phyloP scores from a whole-genome alignment of 139 green algal genomes.

The Haematococcus sp. region DNA sequence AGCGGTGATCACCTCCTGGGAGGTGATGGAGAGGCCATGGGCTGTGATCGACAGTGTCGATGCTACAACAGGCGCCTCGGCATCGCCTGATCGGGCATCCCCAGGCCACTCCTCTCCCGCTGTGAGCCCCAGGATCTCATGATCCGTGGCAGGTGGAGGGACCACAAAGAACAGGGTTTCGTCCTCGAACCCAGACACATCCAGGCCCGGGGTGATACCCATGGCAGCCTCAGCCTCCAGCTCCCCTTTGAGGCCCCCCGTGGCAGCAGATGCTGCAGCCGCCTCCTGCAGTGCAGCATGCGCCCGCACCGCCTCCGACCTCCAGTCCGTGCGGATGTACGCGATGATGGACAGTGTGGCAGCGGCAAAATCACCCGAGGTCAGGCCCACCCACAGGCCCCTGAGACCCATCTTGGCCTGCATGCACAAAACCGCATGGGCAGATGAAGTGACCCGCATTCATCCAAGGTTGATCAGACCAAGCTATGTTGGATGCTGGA shows the following conservation, averaged over 20 bases:
- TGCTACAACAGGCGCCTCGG: no score
- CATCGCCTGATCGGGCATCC: no score
- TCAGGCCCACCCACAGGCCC: constrained; percentile 36
- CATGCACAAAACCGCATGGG: not conserved
- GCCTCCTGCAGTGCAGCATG: not conserved
- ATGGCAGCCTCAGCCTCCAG: not conserved
- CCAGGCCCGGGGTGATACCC: not conserved
- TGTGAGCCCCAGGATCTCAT: no score
- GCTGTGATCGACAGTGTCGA: no score
- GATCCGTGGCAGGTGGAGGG: not conserved
- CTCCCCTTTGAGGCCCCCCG: not conserved
- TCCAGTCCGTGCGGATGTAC: not conserved
- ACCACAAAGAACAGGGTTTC: not conserved
- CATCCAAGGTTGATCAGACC: no score
- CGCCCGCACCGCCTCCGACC: not conserved
- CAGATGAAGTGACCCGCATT: no score
- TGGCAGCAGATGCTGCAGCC: not conserved
- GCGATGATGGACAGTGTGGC: constrained; percentile 13
- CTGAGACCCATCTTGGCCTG: constrained; percentile 22
- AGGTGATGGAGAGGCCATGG: no score
- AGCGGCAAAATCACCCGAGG: constrained; percentile 21
- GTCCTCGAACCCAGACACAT: not conserved
- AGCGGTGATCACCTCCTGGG: no score
- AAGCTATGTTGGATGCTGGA: no score
- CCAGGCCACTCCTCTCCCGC: no score